Evolutionary conservation across 2,329 filamentous ascomycete genomes (phyloP).

Genomic region (Pseudogymnoascus sp.): DNA sequence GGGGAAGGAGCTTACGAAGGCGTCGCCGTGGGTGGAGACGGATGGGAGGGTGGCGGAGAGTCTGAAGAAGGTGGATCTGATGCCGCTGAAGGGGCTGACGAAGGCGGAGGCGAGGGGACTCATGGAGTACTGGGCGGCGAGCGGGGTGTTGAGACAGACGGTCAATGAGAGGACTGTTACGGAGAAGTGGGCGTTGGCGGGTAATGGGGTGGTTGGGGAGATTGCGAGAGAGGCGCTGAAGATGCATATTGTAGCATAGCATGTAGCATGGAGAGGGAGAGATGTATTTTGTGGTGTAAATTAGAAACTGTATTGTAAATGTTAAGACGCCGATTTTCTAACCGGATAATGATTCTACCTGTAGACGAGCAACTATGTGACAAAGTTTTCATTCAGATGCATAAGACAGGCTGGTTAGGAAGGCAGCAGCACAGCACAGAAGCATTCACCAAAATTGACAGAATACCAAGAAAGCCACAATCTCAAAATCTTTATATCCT

Average conservation of each 20-base stretch:
- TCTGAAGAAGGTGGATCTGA: slow-evolving; percentile 41
- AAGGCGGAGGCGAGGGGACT: slow-evolving; percentile 68
- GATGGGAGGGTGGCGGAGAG: slow-evolving; percentile 48
- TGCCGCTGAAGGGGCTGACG: slow-evolving; percentile 59
- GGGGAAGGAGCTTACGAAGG: slow-evolving; percentile 30
- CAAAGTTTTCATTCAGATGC: background rate
- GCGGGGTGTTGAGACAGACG: slow-evolving; percentile 64
- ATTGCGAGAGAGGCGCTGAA: slow-evolving; percentile 61
- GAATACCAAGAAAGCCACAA: background rate
- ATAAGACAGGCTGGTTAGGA: background rate
- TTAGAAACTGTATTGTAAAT: slow-evolving; percentile 8
- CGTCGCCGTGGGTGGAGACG: slow-evolving; percentile 46
- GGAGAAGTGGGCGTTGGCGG: slow-evolving; percentile 78
- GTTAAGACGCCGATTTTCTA: background rate
- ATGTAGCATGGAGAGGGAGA: background rate
- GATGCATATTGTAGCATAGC: slow-evolving; percentile 15
- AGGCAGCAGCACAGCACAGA: background rate
- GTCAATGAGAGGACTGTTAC: slow-evolving; percentile 64
- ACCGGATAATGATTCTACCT: background rate
- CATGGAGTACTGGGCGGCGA: slow-evolving; percentile 90
- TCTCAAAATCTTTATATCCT: background rate
- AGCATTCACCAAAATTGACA: background rate
- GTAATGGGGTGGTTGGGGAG: slow-evolving; percentile 76
- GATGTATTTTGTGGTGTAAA: slow-evolving; percentile 8
- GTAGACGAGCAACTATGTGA: background rate